Evolutionary conservation across 2,329 filamentous ascomycete species (phyloP).

Genomic region (Colletotrichum tamarilloi): DNA sequence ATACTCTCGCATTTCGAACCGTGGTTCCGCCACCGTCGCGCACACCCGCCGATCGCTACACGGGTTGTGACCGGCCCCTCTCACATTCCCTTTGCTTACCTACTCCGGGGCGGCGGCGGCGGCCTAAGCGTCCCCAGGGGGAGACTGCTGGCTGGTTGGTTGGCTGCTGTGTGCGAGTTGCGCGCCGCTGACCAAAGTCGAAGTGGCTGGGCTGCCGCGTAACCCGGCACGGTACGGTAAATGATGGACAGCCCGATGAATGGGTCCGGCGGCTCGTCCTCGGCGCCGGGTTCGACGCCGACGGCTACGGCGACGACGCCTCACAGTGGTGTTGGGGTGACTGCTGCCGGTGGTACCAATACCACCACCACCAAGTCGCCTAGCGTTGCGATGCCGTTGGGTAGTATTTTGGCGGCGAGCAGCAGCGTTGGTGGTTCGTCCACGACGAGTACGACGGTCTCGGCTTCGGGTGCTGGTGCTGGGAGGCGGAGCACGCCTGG

Average conservation of each 20-base stretch:
- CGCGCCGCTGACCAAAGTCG: too few species aligned
- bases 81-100: not conserved
- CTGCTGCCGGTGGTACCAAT: not conserved
- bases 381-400: not conserved
- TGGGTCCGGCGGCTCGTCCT: slow-evolving; percentile 32
- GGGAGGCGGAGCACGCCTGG: not conserved
- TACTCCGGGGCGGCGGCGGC: not conserved
- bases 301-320: slow-evolving; percentile 28
- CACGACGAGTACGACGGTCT: slow-evolving; percentile 13
- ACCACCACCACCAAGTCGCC: not conserved
- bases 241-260: slow-evolving; percentile 34
- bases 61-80: not conserved
- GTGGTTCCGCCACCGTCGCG: not conserved
- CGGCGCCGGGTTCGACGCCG: slow-evolving; percentile 30
- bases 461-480: not conserved
- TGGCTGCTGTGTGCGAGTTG: not conserved
- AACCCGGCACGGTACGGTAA: not conserved
- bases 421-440: slow-evolving; percentile 6
- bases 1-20: not conserved
- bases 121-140: not conserved
- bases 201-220: too few species aligned
- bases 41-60: too few species aligned
- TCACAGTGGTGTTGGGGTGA: not conserved
- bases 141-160: not conserved
- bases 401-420: not conserved